Evolutionary conservation across 352 stramenopile species (phyloP).

Genomic region (Blastocystis sp.): DNA sequence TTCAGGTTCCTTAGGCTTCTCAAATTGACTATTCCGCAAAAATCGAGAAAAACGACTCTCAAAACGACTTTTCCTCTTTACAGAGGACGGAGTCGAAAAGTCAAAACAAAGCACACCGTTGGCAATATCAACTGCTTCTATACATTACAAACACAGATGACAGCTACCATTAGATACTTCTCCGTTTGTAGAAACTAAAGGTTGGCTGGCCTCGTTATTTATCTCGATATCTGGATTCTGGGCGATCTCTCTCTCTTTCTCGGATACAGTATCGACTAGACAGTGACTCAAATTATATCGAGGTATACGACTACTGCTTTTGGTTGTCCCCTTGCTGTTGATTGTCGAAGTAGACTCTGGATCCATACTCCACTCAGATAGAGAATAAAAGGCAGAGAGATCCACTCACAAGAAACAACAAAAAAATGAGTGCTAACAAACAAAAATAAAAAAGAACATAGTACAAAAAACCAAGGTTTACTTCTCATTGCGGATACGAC

Average conservation of each 20-base stretch:
- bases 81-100: not conserved
- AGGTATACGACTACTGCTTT: not conserved
- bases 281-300: too few species aligned
- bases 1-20: not conserved
- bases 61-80: not conserved
- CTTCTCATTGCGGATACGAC: slow-evolving; percentile 75
- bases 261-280: too few species aligned
- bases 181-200: too few species aligned
- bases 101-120: not conserved
- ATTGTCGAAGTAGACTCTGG: not conserved
- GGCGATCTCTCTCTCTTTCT: too few species aligned
- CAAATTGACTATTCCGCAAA: not conserved
- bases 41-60: not conserved
- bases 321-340: not conserved
- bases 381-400: not conserved
- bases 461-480: not conserved
- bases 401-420: not conserved
- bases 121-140: not conserved
- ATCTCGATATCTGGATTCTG: too few species aligned
- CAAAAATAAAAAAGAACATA: not conserved
- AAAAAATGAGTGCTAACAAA: not conserved
- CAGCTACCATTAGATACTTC: too few species aligned
- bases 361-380: not conserved
- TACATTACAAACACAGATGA: too few species aligned
- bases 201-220: too few species aligned